Percentiles rank a stretch among this genome's conserved stretches.
Conservation (phyloP, 1,284 basidiomycete species). For the Sporisorium scitamineum region DNA sequence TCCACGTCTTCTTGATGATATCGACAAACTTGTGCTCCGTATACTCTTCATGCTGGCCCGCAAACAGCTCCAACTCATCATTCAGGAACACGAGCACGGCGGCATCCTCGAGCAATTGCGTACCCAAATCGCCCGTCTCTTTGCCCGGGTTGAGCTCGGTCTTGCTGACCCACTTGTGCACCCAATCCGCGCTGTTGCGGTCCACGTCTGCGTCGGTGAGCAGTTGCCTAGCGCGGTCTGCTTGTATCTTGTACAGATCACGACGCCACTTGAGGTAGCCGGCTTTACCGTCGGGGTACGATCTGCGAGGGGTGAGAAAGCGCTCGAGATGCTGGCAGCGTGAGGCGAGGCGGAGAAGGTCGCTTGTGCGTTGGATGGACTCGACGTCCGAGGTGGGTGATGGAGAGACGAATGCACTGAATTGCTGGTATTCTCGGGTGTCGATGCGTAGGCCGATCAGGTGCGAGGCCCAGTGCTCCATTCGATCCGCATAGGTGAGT, state of each 20-base stretch:
- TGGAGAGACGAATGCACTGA: constrained; percentile 23
- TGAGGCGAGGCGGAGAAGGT: constrained; percentile 60
- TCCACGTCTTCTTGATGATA: constrained; percentile 66
- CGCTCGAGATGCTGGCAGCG: constrained; percentile 67
- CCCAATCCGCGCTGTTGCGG: constrained; percentile 43
- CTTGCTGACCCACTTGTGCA: constrained; percentile 63
- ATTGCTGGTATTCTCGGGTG: constrained; percentile 33
- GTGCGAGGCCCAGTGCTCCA: constrained; percentile 50
- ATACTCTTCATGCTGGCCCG: constrained; percentile 54
- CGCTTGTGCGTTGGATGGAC: constrained; percentile 18
- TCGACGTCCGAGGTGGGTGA: constrained; percentile 30
- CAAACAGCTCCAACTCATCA: constrained; percentile 59
- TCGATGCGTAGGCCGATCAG: constrained; percentile 30
- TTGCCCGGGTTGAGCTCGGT: constrained; percentile 60
- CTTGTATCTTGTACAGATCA: constrained; percentile 62
- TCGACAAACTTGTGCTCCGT: constrained; percentile 61
- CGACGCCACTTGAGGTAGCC: constrained; percentile 66
- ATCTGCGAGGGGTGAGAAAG: constrained; percentile 57
- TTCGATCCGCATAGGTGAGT: constrained; percentile 61
- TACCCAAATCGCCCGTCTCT: constrained; percentile 49
- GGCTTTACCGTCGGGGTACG: constrained; percentile 65
- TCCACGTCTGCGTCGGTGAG: constrained; percentile 50
- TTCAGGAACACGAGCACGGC: constrained; percentile 66
- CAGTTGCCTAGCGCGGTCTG: constrained; percentile 52
- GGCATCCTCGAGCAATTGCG: constrained; percentile 64